These are phyloP conservation scores for Tylopilus cervinicoccineus DNA, from an alignment of 768 basidiomycete species.

Conservation along the genomic window DNA sequence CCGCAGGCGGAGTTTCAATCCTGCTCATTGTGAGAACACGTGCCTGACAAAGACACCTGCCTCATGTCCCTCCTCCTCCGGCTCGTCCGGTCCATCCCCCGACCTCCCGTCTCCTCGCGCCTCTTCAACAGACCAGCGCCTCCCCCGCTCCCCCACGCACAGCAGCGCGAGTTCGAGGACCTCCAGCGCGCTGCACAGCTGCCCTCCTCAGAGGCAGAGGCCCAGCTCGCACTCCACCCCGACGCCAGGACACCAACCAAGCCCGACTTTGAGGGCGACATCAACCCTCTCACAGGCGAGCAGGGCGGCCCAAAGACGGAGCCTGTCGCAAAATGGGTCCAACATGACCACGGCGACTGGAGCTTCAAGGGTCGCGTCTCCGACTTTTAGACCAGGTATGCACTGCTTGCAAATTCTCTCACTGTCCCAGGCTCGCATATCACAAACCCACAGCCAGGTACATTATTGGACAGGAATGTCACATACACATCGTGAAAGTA, in stretches of 20 bases:
- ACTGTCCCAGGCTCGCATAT: background rate
- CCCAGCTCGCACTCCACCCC: slow-evolving; percentile 56
- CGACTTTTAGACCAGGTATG: slow-evolving; percentile 55
- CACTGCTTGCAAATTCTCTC: background rate
- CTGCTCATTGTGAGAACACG: background rate
- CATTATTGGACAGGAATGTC: slow-evolving; percentile 9
- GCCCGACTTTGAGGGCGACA: slow-evolving; percentile 75
- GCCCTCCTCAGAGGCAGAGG: slow-evolving; percentile 31
- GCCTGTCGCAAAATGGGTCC: slow-evolving; percentile 60
- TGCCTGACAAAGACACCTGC: slow-evolving; percentile 1
- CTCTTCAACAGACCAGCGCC: slow-evolving; percentile 57
- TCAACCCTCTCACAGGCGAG: slow-evolving; percentile 82
- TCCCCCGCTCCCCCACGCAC: slow-evolving; percentile 65
- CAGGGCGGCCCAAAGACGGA: slow-evolving; percentile 84
- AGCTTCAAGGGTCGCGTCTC: slow-evolving; percentile 87
- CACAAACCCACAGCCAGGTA: background rate
- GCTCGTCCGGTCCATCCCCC: background rate
- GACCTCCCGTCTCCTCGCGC: background rate
- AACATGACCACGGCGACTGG: slow-evolving; percentile 69
- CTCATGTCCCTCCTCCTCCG: background rate
- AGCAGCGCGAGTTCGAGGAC: slow-evolving; percentile 87
- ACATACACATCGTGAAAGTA: slow-evolving; percentile 15
- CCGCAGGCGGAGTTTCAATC: background rate
- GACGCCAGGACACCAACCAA: slow-evolving; percentile 58
- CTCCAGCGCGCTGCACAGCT: slow-evolving; percentile 61